Evolutionary conservation across 1,284 basidiomycete genomes (phyloP), one percentile per base, ranked within the genome.

Genomic region (Cyathus olla): DNA sequence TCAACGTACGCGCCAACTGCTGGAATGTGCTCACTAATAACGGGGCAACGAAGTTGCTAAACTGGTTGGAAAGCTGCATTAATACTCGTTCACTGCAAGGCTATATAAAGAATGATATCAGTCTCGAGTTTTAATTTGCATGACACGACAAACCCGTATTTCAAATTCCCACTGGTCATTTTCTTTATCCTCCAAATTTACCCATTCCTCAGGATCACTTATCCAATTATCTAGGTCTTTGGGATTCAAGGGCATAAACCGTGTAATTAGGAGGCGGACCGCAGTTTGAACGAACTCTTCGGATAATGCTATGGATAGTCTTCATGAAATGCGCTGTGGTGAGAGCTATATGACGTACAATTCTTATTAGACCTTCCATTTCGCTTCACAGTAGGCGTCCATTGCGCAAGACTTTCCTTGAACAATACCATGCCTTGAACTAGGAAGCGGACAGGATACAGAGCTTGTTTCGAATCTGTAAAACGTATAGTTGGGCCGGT

Each of bases 81-180:
- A 97, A 82, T 21, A 97, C 93, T 11, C 95, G 87, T 77, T 97
- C 95, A 39, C 92, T 93, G 66, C 95, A 97, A 2, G 95, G 90
- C 95, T 95, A 59, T 59, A 26, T 26, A 24, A n/a, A 13, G 24
- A 48, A 59, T 57, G 65, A 64, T 11, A 3, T 57, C 37, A 46
- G 29, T 39, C 40, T 13, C 56, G 53, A 55, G 27, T 17, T 13
- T 31, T n/a, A 46, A 56, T 35, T 51, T 50, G 37, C 21, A 28
- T 4, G 27, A 39, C 31, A 52, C 76, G 13, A 35, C 90, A 56
- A 68, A 96, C 95, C 59, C 95, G 84, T 60, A 96, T 88, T 69
- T 95, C 93, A 69, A 87, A 97, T 61, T 95, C 90, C 95, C 95
- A 97, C 61, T 91, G 87, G 29, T 95, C 94, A 61, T 91, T 92